A percentile compares a stretch with the other conserved stretches of the same genome.
These are phyloP conservation scores for Cercospora beticola DNA, from an alignment of 2,329 filamentous ascomycete genomes.

Conservation along the genomic window DNA sequence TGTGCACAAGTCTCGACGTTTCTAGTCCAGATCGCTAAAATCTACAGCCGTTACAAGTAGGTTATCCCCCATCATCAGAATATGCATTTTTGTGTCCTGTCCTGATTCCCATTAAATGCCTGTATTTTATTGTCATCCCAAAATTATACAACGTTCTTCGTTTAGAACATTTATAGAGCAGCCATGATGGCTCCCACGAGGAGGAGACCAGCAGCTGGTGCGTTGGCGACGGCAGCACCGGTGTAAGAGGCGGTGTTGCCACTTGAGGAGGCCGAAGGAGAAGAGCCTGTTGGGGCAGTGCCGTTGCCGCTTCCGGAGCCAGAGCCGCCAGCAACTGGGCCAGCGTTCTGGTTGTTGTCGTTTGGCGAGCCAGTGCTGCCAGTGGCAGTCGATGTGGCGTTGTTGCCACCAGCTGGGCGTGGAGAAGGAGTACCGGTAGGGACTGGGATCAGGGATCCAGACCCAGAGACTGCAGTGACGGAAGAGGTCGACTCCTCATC, in stretches of 20 bases:
- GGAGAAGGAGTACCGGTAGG: constrained; percentile 5
- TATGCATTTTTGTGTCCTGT: neutral
- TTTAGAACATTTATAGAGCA: neutral
- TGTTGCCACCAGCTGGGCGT: neutral
- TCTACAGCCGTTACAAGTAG: neutral
- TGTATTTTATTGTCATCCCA: neutral
- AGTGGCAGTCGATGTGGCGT: neutral
- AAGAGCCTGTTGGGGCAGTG: neutral
- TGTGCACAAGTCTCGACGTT: neutral
- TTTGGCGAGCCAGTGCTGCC: neutral
- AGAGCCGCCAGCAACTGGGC: neutral
- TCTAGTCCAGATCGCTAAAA: neutral
- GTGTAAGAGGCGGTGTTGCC: constrained; percentile 3
- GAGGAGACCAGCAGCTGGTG: constrained; percentile 8
- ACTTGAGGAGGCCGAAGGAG: neutral
- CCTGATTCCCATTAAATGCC: neutral
- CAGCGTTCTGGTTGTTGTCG: constrained; percentile 12
- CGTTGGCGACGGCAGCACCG: constrained; percentile 5
- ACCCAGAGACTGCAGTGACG: neutral
- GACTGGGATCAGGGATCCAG: neutral
- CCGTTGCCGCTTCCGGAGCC: neutral
- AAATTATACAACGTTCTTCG: neutral
- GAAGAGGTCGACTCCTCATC: constrained; percentile 6
- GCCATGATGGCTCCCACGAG: constrained; percentile 9
- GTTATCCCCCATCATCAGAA: neutral